phyloP scores from a whole-genome alignment of 805 yeast genomes.

The Saccharomycopsis javanensis region DNA sequence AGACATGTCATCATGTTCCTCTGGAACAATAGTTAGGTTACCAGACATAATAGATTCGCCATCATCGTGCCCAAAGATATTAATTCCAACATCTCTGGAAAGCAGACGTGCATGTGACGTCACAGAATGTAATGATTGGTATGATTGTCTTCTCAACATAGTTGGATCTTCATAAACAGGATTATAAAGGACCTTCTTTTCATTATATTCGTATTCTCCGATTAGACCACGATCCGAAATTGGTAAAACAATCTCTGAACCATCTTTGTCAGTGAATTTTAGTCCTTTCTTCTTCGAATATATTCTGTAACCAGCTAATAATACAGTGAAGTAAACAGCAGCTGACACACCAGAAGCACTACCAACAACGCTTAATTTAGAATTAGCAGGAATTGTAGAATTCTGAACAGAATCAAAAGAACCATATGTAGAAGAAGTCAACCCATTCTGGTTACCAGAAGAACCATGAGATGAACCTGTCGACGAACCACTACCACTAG shows the following conservation, averaged over 20 bases:
- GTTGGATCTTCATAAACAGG: conserved; percentile 12
- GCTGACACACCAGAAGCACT: conserved; percentile 80
- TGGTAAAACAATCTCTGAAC: conserved; percentile 15
- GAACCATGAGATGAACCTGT: conserved; percentile 10
- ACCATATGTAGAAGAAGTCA: conserved; percentile 21
- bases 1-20: neutral
- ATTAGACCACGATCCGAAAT: conserved; percentile 4
- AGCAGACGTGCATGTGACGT: neutral
- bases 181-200: conserved; percentile 5
- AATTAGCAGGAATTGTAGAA: conserved; percentile 23
- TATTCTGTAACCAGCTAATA: conserved; percentile 45
- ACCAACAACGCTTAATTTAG: conserved; percentile 61
- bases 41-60: neutral
- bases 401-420: conserved; percentile 25
- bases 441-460: conserved; percentile 13
- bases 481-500: conserved; percentile 17
- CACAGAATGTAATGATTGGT: conserved; percentile 12
- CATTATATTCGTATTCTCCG: conserved; percentile 1
- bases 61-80: conserved; percentile 5
- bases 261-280: conserved; percentile 6
- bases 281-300: conserved; percentile 33
- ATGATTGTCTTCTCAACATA: conserved; percentile 11
- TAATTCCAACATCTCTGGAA: neutral
- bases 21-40: conserved; percentile 9
- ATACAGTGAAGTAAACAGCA: conserved; percentile 47